Conservation (phyloP, 1,284 basidiomycete genomes). For the Calocybe gambosa region DNA sequence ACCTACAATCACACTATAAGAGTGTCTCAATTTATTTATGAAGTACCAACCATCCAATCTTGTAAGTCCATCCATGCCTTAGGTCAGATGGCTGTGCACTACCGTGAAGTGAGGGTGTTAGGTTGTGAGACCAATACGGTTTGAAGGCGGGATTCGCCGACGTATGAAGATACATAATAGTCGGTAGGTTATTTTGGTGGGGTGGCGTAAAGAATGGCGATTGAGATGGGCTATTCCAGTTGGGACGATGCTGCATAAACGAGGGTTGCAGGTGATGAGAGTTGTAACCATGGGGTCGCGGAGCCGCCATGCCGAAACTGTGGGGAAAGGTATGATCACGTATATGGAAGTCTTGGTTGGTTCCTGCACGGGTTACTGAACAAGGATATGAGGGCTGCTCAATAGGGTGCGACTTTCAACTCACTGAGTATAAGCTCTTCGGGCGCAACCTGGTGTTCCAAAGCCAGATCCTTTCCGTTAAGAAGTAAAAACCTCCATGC, state of each 20-base stretch:
- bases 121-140: conserved; percentile 33
- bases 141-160: conserved; percentile 23
- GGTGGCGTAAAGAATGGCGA: conserved; percentile 1
- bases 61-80: conserved; percentile 28
- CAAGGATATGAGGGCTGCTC: neutral
- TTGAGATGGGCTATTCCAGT: conserved; percentile 4
- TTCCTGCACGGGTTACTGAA: conserved; percentile 31
- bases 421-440: conserved; percentile 41
- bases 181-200: conserved; percentile 20
- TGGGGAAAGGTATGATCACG: conserved; percentile 24
- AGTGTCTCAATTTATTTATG: neutral
- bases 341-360: conserved; percentile 32
- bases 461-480: conserved; percentile 28
- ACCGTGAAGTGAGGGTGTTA: conserved; percentile 20
- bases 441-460: conserved; percentile 30
- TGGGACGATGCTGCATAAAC: conserved; percentile 10
- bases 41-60: conserved; percentile 30
- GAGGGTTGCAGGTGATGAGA: conserved; percentile 1
- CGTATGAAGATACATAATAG: conserved; percentile 34
- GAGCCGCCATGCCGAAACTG: conserved; percentile 5
- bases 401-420: conserved; percentile 5
- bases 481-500: conserved; percentile 40
- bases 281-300: conserved; percentile 5
- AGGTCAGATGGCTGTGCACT: conserved; percentile 18
- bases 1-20: conserved; percentile 1